Evolutionary conservation across 345 rosid genomes (phyloP), one percentile per base, ranked within the genome.

Genomic region (Angophora floribunda): DNA sequence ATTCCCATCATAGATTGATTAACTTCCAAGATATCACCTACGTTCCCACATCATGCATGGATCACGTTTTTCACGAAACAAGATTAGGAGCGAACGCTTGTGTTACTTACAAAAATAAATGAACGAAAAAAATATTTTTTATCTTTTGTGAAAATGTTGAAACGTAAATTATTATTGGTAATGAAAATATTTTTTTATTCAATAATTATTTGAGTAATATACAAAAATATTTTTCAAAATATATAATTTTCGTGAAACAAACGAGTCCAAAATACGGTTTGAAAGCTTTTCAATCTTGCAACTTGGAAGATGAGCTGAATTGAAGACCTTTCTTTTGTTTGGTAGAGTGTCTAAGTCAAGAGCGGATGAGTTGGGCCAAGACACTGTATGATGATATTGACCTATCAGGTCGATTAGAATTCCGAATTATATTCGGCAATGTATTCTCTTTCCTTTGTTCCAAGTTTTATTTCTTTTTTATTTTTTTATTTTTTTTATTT

Each of bases 201-300:
- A 9, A 4, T 36, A 8, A 5, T 36, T 70, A 19, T 70, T 36
- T 0, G 3, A 70, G 1, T 0, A 0, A 70, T 17, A 36, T 17
- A 1, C 0, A 30, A 63, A 63, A n/a, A 14, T 2, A 63, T n/a
- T 9, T 63, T 14, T 6, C 1, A 13, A 14, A 14, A n/a, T 63
- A 0, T 6, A 0, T 28, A 4, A 11, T 30, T 70, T 70, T 19
- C 2, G 0, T 9, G 45, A 32, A 16, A 67, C 2, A 17, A 32
- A 32, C 5, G 6, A 1, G 8, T 36, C 17, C 22, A 8, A 32
- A 16, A 32, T 67, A 16, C 41, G 12, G 32, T 16, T 32, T 6
- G 41, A 67, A 67, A 67, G 45, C 6, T 36, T n/a, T 70, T 32
- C 12, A 7, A 17, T 36, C 7, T 49, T 41, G 49, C 41, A 19